Evolutionary conservation across 2,329 filamentous ascomycete species (phyloP).

Genomic region (Cryphonectria japonica): DNA sequence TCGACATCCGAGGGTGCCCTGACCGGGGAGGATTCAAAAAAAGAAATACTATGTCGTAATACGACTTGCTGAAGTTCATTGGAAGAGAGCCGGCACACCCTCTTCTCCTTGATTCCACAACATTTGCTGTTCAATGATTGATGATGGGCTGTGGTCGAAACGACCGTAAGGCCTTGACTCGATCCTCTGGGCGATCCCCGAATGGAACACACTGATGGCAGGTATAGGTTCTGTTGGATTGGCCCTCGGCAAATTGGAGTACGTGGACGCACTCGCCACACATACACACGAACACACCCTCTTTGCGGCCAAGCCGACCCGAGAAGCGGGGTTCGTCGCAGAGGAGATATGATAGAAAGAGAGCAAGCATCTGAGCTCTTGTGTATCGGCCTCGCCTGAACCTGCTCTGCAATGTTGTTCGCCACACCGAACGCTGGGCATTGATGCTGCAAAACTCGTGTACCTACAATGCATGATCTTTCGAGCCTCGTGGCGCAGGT

Average conservation of each 20-base stretch:
- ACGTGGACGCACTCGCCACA: neutral
- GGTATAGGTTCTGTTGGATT: neutral
- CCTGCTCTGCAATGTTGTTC: neutral
- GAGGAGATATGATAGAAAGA: neutral
- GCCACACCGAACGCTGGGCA: neutral
- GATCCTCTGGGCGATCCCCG: no score
- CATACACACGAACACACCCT: neutral
- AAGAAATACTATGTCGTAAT: neutral
- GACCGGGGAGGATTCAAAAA: neutral
- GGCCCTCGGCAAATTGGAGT: neutral
- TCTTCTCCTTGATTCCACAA: neutral
- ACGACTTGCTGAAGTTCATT: neutral
- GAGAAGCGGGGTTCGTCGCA: neutral
- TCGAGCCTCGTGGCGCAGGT: constrained; percentile 9
- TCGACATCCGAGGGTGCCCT: neutral
- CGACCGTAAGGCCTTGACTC: neutral
- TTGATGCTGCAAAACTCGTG: neutral
- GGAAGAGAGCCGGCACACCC: neutral
- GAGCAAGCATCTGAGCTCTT: neutral
- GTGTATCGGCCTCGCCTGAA: neutral
- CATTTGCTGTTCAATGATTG: neutral
- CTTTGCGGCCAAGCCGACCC: neutral
- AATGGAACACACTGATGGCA: neutral
- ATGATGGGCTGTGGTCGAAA: neutral
- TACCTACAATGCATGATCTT: neutral